Evolutionary conservation across 2,329 filamentous ascomycete species (phyloP).

Genomic region (Fusarium sp.): DNA sequence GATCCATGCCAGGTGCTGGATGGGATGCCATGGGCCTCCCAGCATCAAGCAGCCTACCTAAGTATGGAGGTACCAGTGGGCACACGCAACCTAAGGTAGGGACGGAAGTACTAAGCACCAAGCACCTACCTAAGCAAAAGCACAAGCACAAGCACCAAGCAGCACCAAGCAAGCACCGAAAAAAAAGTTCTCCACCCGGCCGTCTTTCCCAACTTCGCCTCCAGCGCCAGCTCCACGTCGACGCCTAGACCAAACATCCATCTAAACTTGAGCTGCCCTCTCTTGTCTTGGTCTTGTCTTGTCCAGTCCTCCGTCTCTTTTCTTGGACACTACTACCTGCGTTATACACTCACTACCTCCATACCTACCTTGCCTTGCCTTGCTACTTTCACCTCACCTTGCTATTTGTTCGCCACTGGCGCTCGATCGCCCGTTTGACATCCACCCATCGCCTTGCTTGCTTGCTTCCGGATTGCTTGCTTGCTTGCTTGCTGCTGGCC

Average conservation of each 20-base stretch:
- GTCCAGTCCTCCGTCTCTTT: slow-evolving; percentile 31
- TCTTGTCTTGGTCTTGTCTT: slow-evolving; percentile 2
- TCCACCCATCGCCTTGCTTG: slow-evolving; percentile 26
- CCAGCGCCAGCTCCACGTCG: slow-evolving; percentile 31
- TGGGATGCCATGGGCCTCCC: slow-evolving; percentile 19
- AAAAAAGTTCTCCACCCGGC: slow-evolving; percentile 32
- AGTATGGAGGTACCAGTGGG: not conserved
- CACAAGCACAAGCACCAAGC: slow-evolving; percentile 6
- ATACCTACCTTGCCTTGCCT: slow-evolving; percentile 11
- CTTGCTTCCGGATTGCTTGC: not conserved
- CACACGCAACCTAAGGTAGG: not conserved
- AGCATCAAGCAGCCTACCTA: slow-evolving; percentile 11
- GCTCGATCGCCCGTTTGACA: slow-evolving; percentile 22
- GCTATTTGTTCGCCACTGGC: slow-evolving; percentile 33
- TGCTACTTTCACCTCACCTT: not conserved
- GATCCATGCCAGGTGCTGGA: slow-evolving; percentile 12
- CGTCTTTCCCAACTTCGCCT: slow-evolving; percentile 31
- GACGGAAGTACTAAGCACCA: slow-evolving; percentile 5
- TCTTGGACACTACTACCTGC: slow-evolving; percentile 24
- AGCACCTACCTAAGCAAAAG: no score
- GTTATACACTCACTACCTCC: slow-evolving; percentile 5
- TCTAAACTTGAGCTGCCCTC: slow-evolving; percentile 23
- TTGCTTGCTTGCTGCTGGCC: not conserved
- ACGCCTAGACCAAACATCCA: slow-evolving; percentile 35
- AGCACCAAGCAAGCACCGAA: slow-evolving; percentile 14